Percentiles rank a stretch among this genome's conserved stretches.
Evolutionary conservation across 805 yeast genomes (phyloP).

Genomic region (Myxozyma sirexii): DNA sequence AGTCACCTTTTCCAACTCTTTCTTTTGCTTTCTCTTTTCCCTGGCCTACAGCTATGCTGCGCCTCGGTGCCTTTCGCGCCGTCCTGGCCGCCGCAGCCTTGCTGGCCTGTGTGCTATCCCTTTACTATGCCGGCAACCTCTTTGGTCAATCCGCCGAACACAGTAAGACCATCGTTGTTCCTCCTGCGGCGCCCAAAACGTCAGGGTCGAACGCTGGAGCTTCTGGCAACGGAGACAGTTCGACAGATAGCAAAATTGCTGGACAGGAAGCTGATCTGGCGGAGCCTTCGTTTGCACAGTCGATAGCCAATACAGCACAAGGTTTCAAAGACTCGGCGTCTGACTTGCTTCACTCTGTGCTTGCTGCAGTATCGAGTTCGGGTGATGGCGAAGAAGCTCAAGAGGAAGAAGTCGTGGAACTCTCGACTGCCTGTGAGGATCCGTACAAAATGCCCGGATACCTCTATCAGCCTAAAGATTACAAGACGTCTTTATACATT

Average conservation of each 20-base stretch:
- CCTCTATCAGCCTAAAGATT: conserved; percentile 4
- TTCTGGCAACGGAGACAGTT: not conserved
- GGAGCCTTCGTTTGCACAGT: not conserved
- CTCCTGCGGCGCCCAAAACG: not conserved
- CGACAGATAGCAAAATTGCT: not conserved
- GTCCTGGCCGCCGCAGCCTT: too few species aligned
- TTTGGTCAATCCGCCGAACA: too few species aligned
- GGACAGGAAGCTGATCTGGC: not conserved
- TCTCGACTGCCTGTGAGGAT: conserved; percentile 12
- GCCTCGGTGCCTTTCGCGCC: too few species aligned
- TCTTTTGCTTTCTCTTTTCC: too few species aligned
- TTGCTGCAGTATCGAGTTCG: not conserved
- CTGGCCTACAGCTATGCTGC: too few species aligned
- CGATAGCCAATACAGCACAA: not conserved
- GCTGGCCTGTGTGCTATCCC: too few species aligned
- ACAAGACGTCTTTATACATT: conserved; percentile 8
- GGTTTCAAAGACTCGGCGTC: conserved; percentile 2
- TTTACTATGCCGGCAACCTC: too few species aligned
- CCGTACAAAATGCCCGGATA: conserved; percentile 31
- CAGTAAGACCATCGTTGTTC: not conserved
- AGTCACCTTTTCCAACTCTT: too few species aligned
- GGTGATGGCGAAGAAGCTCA: not conserved
- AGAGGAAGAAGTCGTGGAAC: not conserved
- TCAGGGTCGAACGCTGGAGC: not conserved
- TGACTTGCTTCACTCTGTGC: not conserved